Conservation (phyloP, 1,284 basidiomycete species). For the Sporisorium exsertum region DNA sequence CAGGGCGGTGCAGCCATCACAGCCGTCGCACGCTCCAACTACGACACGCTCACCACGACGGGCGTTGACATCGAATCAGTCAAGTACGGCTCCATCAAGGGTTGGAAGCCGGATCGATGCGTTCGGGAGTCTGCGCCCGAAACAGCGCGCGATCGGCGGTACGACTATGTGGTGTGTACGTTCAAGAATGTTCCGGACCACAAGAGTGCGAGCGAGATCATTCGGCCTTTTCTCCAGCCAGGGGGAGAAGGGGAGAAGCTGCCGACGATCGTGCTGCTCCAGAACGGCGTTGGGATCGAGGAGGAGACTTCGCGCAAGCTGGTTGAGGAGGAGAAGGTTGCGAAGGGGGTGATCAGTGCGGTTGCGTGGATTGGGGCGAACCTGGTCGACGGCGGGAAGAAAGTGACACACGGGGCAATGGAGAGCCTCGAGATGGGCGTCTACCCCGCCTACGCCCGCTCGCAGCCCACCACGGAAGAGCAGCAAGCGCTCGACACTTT, state of each 20-base stretch:
- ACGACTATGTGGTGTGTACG: constrained; percentile 76
- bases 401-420: constrained; percentile 52
- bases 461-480: constrained; percentile 44
- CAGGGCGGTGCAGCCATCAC: constrained; percentile 77
- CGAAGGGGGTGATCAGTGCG: constrained; percentile 64
- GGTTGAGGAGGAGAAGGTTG: constrained; percentile 62
- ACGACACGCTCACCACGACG: constrained; percentile 72
- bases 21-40: constrained; percentile 80
- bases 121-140: constrained; percentile 70
- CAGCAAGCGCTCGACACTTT: constrained; percentile 66
- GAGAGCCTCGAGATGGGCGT: constrained; percentile 70
- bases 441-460: constrained; percentile 31
- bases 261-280: constrained; percentile 77
- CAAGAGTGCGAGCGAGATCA: constrained; percentile 74
- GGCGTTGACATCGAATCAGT: constrained; percentile 75
- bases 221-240: constrained; percentile 74
- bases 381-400: constrained; percentile 46
- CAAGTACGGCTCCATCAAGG: constrained; percentile 75
- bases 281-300: constrained; percentile 83
- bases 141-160: constrained; percentile 75
- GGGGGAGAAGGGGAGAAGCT: constrained; percentile 63
- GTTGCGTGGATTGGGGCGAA: constrained; percentile 72
- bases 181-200: constrained; percentile 82
- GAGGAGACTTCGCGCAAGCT: constrained; percentile 76
- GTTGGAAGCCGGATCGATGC: constrained; percentile 78